Base-by-base conservation (phyloP, 495 filamentous ascomycete genomes). In the Xylaria venustula region DNA sequence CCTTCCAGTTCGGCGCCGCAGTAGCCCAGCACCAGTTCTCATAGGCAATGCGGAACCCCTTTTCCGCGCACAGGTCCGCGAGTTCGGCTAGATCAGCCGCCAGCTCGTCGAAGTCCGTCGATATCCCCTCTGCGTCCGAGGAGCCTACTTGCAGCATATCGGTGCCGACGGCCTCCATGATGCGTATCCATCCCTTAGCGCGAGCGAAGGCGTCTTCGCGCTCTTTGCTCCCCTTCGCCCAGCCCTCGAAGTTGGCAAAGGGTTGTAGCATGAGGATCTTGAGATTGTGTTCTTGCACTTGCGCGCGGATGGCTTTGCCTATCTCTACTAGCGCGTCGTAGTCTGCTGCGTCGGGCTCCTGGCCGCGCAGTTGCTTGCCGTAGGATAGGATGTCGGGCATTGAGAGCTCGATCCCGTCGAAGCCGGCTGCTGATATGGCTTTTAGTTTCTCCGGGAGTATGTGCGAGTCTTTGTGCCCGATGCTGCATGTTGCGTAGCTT, bases 1-100 rank as follows among this genome's bases (percentile, higher is more conserved):
- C 78, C 54, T 77, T 80, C 89, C 89, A 93, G 7, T 71, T 79
- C 5, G 85, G 85, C 0, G 89, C 89, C 28, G 85, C 82, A 0
- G 88, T 87, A 0, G 87, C 86, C 91, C 90, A 93, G 73, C 88
- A 91, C 89, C 90, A 92, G 63, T 92, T 92, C 70, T 93, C 90
- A 60, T 92, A 93, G 1, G 89, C 89, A 11, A 93, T 71, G 8
- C 84, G 77, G 63, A 83, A 82, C 0, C 78, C 75, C 23, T 81
- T 75, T 22, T 74, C 64, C 3, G 83, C 80, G 2, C 90, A 81
- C 58, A 90, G 70, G 48, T 90, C 86, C 12, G 83, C 84, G 17
- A 93, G 77, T 52, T 85, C 76, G 20, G 75, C 75, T 0, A 93
- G 78, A 66, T 93, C 90, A 1, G 71, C 63, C 0, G 86, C 81